These are phyloP conservation scores for Vitis labrusca DNA, from an alignment of 164 flowering plant species.

Conservation along the genomic window DNA sequence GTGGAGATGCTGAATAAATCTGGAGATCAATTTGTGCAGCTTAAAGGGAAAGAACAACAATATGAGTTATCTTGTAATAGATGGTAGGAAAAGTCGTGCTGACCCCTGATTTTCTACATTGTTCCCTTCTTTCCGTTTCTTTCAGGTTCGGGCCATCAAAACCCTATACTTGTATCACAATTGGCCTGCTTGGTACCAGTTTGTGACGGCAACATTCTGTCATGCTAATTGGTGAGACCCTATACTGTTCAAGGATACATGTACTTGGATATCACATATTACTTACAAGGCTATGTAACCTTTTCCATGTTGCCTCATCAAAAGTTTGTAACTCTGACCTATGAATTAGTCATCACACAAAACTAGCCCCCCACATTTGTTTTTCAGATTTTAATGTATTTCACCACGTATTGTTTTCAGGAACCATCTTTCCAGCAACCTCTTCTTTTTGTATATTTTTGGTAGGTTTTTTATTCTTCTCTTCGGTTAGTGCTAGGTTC, in stretches of 20 bases:
- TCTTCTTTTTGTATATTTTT: slow-evolving; percentile 94
- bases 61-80: too few species aligned
- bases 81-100: too few species aligned
- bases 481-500: neutral
- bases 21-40: neutral
- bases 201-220: slow-evolving; percentile 89
- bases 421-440: slow-evolving; percentile 97
- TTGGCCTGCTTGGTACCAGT: slow-evolving; percentile 90
- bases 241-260: slow-evolving; percentile 3
- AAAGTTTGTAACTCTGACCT: too few species aligned
- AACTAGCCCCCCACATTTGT: too few species aligned
- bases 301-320: too few species aligned
- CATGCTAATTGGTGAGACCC: slow-evolving; percentile 89
- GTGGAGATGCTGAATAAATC: neutral
- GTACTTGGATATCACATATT: too few species aligned
- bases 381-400: neutral
- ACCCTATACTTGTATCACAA: slow-evolving; percentile 77
- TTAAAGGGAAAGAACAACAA: neutral
- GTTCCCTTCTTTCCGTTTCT: neutral
- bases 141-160: slow-evolving; percentile 60
- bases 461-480: slow-evolving; percentile 44
- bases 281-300: too few species aligned
- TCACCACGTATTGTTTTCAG: slow-evolving; percentile 38
- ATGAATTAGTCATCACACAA: too few species aligned
- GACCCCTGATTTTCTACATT: too few species aligned